Evolutionary conservation across 495 filamentous ascomycete genomes (phyloP).

Genomic region (Neurospora sp.): DNA sequence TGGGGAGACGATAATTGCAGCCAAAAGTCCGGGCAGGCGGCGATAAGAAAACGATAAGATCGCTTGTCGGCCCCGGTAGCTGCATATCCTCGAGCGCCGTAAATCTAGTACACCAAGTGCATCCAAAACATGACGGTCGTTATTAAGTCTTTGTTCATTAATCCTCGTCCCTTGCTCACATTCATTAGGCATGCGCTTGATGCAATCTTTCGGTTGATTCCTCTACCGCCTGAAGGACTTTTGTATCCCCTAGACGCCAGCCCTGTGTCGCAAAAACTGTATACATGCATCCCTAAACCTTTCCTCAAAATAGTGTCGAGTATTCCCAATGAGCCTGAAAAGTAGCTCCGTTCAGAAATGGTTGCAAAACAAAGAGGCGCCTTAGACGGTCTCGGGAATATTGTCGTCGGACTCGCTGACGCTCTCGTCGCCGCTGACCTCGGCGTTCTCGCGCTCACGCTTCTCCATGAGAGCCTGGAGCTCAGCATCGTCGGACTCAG

Average conservation of each 20-base stretch:
- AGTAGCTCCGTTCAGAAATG: neutral
- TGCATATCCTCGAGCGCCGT: neutral
- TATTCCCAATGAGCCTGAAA: neutral
- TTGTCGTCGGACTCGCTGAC: slow-evolving; percentile 86
- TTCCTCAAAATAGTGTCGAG: neutral
- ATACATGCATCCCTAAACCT: neutral
- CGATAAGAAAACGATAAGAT: neutral
- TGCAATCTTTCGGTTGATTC: neutral
- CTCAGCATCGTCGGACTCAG: slow-evolving; percentile 94
- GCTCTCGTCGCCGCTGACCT: slow-evolving; percentile 93
- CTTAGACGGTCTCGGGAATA: slow-evolving; percentile 37
- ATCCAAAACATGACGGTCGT: neutral
- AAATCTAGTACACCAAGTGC: neutral
- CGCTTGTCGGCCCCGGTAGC: neutral
- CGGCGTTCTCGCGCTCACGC: slow-evolving; percentile 92
- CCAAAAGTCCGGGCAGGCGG: neutral
- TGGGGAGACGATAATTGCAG: neutral
- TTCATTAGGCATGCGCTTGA: neutral
- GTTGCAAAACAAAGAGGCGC: neutral
- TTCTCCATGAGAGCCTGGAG: slow-evolving; percentile 98
- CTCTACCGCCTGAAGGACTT: slow-evolving; percentile 12
- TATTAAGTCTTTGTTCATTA: neutral
- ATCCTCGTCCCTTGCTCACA: neutral
- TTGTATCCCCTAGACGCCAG: slow-evolving; percentile 11
- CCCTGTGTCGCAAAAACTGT: slow-evolving; percentile 3